Percentiles rank a stretch among this genome's conserved stretches.
These are phyloP conservation scores for Quercus phellos DNA, from an alignment of 331 rosid species.

Conservation along the genomic window DNA sequence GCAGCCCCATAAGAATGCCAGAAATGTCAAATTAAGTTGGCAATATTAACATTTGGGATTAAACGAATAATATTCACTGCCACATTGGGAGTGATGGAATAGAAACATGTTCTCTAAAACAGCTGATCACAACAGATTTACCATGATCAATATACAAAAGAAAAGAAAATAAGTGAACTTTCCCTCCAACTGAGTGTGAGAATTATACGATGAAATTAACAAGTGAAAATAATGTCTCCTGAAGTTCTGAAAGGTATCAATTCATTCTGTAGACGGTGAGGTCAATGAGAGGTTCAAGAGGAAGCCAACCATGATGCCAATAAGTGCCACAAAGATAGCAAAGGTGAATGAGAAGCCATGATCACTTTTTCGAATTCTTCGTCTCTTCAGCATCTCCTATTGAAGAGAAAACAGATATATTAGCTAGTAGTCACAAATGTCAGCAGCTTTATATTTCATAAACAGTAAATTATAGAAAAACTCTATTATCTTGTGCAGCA, in stretches of 20 bases:
- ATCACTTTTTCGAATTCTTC: slow-evolving; percentile 48
- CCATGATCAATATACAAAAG: slow-evolving; percentile 25
- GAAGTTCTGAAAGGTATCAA: slow-evolving; percentile 21
- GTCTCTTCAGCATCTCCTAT: slow-evolving; percentile 69
- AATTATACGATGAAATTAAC: slow-evolving; percentile 38
- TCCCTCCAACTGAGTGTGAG: slow-evolving; percentile 28
- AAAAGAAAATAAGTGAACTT: slow-evolving; percentile 12
- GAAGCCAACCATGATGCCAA: slow-evolving; percentile 78
- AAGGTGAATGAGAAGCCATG: slow-evolving; percentile 70
- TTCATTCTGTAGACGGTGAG: slow-evolving; percentile 44
- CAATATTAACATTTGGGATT: neutral
- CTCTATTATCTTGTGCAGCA: neutral
- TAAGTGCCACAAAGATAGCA: slow-evolving; percentile 67
- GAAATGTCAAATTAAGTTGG: neutral
- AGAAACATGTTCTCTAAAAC: neutral
- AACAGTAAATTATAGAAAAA: neutral
- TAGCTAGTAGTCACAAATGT: neutral
- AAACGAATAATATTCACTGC: neutral
- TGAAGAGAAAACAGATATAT: neutral
- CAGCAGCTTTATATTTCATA: neutral
- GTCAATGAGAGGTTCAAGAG: slow-evolving; percentile 67
- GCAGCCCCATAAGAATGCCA: neutral
- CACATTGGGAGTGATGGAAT: neutral
- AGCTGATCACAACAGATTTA: slow-evolving; percentile 19
- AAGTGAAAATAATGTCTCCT: slow-evolving; percentile 19